phyloP scores from a whole-genome alignment of 148 eudicot genomes.

The Rhododendron kiyosumense region DNA sequence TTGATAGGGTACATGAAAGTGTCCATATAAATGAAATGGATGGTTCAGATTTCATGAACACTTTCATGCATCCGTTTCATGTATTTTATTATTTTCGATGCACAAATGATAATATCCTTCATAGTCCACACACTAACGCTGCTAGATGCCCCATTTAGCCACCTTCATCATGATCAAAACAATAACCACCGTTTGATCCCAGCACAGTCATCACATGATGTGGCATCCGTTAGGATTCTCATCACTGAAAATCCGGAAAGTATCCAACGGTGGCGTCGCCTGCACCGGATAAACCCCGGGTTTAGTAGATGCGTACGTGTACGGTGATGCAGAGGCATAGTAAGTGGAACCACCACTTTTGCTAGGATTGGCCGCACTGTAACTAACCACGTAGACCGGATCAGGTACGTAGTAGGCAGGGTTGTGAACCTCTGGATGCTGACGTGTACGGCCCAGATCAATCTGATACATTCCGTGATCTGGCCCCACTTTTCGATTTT shows the following conservation, averaged over 20 bases:
- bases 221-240: constrained; percentile 69
- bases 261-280: constrained; percentile 20
- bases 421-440: constrained; percentile 18
- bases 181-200: neutral
- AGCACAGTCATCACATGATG: constrained; percentile 40
- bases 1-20: no score
- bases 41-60: no score
- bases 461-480: constrained; percentile 23
- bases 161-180: neutral
- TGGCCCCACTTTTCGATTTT: constrained; percentile 12
- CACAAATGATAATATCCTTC: neutral
- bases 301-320: constrained; percentile 19
- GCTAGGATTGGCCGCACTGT: constrained; percentile 38
- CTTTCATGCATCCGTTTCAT: no score
- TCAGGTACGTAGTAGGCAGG: constrained; percentile 19
- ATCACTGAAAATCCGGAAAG: constrained; percentile 64
- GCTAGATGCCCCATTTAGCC: neutral
- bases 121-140: no score
- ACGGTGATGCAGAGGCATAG: constrained; percentile 36
- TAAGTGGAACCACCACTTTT: constrained; percentile 26
- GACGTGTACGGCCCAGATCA: constrained; percentile 36
- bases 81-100: neutral
- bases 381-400: constrained; percentile 37
- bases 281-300: constrained; percentile 23
- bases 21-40: no score